Percentiles rank a stretch among this genome's conserved stretches.
These are phyloP conservation scores for Morella rubra DNA, from an alignment of 306 rosid species.

Conservation along the genomic window DNA sequence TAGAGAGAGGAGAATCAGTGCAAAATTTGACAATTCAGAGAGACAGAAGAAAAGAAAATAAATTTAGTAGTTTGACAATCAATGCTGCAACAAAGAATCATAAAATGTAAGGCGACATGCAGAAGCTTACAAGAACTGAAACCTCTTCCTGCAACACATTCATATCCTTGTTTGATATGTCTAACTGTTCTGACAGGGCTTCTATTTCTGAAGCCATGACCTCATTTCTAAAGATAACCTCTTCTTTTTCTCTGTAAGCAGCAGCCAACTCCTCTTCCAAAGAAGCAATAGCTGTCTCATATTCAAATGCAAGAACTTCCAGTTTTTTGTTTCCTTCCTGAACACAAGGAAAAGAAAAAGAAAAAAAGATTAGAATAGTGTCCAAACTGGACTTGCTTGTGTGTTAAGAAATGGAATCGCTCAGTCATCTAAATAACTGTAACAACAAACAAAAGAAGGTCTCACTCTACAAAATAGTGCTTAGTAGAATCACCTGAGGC, in stretches of 20 bases:
- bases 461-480: neutral
- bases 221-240: constrained; percentile 50
- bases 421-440: no score
- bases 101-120: constrained; percentile 19
- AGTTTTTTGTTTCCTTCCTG: constrained; percentile 79
- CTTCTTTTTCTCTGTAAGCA: constrained; percentile 57
- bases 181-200: constrained; percentile 52
- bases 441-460: no score
- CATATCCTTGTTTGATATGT: constrained; percentile 49
- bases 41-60: constrained; percentile 2
- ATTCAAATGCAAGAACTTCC: constrained; percentile 73
- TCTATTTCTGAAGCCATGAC: constrained; percentile 61
- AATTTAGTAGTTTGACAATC: constrained; percentile 1
- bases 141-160: constrained; percentile 57
- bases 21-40: constrained; percentile 11
- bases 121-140: constrained; percentile 64
- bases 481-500: neutral
- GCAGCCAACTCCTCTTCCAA: constrained; percentile 60
- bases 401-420: neutral
- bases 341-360: constrained; percentile 7
- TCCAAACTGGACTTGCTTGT: neutral
- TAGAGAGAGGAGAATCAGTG: constrained; percentile 37
- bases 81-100: constrained; percentile 7
- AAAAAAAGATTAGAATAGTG: neutral
- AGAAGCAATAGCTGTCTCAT: constrained; percentile 60